A percentile compares a stretch with the other conserved stretches of the same genome.
phyloP scores from a whole-genome alignment of 140 eudicot genomes.

The Oenanthe javanica region DNA sequence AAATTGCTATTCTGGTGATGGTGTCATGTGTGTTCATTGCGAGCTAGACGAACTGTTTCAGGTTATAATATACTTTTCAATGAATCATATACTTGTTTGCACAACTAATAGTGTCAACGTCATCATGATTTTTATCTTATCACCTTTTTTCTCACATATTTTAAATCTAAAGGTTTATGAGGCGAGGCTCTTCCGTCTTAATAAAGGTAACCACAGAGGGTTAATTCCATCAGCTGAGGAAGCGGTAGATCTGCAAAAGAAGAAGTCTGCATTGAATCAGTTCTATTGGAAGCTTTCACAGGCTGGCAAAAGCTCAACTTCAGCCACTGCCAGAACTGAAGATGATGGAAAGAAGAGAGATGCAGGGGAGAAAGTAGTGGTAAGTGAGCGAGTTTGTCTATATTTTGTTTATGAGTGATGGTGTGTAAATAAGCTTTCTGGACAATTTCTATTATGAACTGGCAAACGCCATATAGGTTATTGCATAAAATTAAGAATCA shows the following conservation, averaged over 20 bases:
- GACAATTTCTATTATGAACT: not conserved
- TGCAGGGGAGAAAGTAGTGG: constrained; percentile 60
- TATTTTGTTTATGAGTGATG: constrained; percentile 3
- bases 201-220: constrained; percentile 56
- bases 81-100: not conserved
- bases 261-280: constrained; percentile 51
- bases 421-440: not conserved
- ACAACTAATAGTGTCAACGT: not conserved
- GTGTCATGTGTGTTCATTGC: constrained; percentile 76
- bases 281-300: constrained; percentile 63
- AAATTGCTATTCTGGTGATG: constrained; percentile 66
- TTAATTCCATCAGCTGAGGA: constrained; percentile 72
- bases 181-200: constrained; percentile 85
- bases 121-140: not conserved
- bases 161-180: constrained; percentile 62
- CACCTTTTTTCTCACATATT: not conserved
- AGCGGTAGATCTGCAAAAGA: constrained; percentile 70
- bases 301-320: constrained; percentile 36
- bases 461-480: not conserved
- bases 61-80: constrained; percentile 34
- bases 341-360: constrained; percentile 70
- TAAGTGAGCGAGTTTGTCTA: constrained; percentile 34
- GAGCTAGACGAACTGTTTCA: constrained; percentile 83
- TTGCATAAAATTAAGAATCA: not conserved
- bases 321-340: constrained; percentile 31